These are phyloP conservation scores for Blastocystis sp. DNA, from an alignment of 352 stramenopile species.

Conservation along the genomic window DNA sequence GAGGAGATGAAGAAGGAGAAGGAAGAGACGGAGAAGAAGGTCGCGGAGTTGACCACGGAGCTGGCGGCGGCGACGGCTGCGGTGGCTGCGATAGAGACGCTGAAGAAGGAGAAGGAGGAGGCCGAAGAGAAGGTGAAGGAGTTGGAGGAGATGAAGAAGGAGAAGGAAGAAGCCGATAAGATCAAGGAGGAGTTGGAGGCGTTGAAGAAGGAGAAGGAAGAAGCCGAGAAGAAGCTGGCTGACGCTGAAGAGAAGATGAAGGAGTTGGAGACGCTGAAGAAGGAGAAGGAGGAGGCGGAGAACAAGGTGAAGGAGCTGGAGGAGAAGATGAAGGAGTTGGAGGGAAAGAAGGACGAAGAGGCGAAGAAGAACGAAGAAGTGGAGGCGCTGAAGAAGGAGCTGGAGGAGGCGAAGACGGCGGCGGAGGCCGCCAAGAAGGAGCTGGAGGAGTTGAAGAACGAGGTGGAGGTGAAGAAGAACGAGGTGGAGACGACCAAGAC, in stretches of 20 bases:
- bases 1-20: constrained; percentile 16
- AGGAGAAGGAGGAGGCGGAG: constrained; percentile 12
- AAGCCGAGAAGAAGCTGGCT: constrained; percentile 2
- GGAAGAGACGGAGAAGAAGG: constrained; percentile 5
- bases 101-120: constrained; percentile 20
- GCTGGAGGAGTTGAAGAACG: constrained; percentile 41
- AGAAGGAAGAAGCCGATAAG: no score
- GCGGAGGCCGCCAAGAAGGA: constrained; percentile 41
- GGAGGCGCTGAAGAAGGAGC: not conserved
- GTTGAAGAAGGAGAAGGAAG: constrained; percentile 6
- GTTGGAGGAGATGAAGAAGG: not conserved
- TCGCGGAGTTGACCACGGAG: not conserved
- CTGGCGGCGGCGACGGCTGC: constrained; percentile 1
- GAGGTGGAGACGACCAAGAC: not conserved
- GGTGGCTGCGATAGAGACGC: constrained; percentile 24
- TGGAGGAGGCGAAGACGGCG: constrained; percentile 3
- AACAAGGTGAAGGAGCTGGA: not conserved
- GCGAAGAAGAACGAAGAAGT: not conserved
- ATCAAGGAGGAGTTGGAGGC: not conserved
- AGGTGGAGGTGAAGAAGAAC: not conserved
- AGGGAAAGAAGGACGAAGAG: not conserved
- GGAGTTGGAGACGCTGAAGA: not conserved
- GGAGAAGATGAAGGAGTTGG: not conserved
- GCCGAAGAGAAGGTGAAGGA: not conserved
- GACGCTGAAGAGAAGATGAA: not conserved